These are phyloP conservation scores for Ustilago cynodontis DNA, from an alignment of 1,284 basidiomycete genomes.

Conservation along the genomic window DNA sequence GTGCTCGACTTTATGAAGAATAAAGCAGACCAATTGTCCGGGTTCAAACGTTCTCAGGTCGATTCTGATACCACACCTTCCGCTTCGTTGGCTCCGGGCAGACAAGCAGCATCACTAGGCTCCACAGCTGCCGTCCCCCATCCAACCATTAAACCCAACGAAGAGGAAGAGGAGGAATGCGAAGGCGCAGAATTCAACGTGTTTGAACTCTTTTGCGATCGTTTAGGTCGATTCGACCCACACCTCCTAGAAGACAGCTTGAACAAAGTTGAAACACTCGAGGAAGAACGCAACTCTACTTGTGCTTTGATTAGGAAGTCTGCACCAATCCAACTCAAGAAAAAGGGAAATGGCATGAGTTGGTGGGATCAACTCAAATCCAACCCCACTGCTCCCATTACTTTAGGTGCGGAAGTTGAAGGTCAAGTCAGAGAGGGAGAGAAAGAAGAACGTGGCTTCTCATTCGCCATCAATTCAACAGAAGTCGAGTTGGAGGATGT, in stretches of 20 bases:
- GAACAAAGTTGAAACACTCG: slow-evolving; percentile 32
- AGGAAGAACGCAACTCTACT: slow-evolving; percentile 10
- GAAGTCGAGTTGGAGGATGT: slow-evolving; percentile 40
- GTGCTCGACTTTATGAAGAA: slow-evolving; percentile 71
- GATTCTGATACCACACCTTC: neutral
- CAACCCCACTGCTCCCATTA: neutral
- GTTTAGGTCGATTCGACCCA: slow-evolving; percentile 44
- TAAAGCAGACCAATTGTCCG: slow-evolving; percentile 71
- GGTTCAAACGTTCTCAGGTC: slow-evolving; percentile 67
- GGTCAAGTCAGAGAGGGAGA: neutral
- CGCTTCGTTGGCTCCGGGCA: slow-evolving; percentile 19
- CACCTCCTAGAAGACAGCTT: slow-evolving; percentile 34
- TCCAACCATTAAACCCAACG: neutral
- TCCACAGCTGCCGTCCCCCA: neutral
- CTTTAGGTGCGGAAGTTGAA: neutral
- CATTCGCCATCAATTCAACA: slow-evolving; percentile 10
- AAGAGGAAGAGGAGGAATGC: slow-evolving; percentile 49
- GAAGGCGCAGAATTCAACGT: slow-evolving; percentile 50
- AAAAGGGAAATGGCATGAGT: slow-evolving; percentile 16
- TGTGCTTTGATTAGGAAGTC: slow-evolving; percentile 21
- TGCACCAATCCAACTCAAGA: slow-evolving; percentile 2
- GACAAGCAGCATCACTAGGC: slow-evolving; percentile 27
- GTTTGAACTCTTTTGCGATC: slow-evolving; percentile 52
- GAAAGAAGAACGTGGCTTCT: slow-evolving; percentile 8
- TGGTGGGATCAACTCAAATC: slow-evolving; percentile 48